These are phyloP conservation scores for Henckelia pumila DNA, from an alignment of 257 asterid genomes.

Conservation along the genomic window DNA sequence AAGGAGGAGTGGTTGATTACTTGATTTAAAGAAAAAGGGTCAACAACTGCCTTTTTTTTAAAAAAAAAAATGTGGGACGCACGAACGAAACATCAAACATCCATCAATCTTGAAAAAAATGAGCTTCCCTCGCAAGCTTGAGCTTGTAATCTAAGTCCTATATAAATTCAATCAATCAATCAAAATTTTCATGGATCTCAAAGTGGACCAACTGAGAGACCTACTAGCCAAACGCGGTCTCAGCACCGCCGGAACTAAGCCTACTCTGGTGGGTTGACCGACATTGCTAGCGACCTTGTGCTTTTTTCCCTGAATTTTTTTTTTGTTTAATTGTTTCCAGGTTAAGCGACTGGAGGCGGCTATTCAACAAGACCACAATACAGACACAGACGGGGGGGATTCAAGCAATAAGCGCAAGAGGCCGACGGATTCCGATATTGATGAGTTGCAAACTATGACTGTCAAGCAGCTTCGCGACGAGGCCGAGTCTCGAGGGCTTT, in stretches of 20 bases:
- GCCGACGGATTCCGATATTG: slow-evolving; percentile 40
- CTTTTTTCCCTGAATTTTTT: background rate
- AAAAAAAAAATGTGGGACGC: too few relatives aligned
- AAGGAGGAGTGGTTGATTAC: too few relatives aligned
- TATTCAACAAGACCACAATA: slow-evolving; percentile 38
- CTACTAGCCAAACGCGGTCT: slow-evolving; percentile 73
- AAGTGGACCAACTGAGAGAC: slow-evolving; percentile 62
- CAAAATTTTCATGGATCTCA: slow-evolving; percentile 30
- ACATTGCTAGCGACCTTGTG: too few relatives aligned
- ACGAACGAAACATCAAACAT: too few relatives aligned
- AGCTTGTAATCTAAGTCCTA: too few relatives aligned
- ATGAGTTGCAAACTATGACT: slow-evolving; percentile 52
- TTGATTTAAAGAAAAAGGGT: too few relatives aligned
- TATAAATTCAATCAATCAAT: too few relatives aligned
- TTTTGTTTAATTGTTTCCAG: slow-evolving; percentile 30
- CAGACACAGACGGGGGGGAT: slow-evolving; percentile 26
- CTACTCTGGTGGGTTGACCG: slow-evolving; percentile 52
- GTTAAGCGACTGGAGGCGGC: slow-evolving; percentile 69
- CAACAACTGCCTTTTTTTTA: too few relatives aligned
- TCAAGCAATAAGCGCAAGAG: slow-evolving; percentile 40
- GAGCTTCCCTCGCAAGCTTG: too few relatives aligned
- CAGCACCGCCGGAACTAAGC: slow-evolving; percentile 65
- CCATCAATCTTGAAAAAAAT: too few relatives aligned
- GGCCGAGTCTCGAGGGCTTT: slow-evolving; percentile 56
- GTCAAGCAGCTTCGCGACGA: slow-evolving; percentile 69